These are phyloP conservation scores for Naumovozyma castellii DNA, from an alignment of 805 yeast species.

Conservation along the genomic window DNA sequence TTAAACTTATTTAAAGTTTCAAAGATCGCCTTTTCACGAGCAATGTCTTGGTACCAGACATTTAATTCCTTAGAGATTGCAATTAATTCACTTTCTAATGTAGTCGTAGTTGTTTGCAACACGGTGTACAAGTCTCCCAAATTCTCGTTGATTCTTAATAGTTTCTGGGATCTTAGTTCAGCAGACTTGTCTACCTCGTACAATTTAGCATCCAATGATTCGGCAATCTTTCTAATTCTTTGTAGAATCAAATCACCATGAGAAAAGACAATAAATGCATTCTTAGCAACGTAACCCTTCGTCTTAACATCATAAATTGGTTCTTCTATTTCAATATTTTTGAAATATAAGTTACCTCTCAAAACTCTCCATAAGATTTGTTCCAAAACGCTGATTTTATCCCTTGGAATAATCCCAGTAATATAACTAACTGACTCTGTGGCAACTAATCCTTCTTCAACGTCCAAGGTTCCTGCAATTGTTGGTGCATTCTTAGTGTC, in stretches of 20 bases:
- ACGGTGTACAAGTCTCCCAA: constrained; percentile 43
- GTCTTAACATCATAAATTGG: constrained; percentile 48
- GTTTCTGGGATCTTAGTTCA: constrained; percentile 32
- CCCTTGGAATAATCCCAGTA: constrained; percentile 57
- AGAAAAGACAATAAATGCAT: constrained; percentile 57
- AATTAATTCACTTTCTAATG: constrained; percentile 55
- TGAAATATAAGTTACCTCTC: constrained; percentile 62
- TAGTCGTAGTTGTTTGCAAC: constrained; percentile 39
- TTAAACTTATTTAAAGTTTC: constrained; percentile 56
- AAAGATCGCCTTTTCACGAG: constrained; percentile 50
- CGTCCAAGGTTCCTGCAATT: constrained; percentile 10
- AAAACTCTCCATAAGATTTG: constrained; percentile 66
- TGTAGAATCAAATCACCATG: constrained; percentile 56
- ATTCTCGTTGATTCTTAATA: constrained; percentile 31
- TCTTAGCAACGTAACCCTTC: constrained; percentile 42
- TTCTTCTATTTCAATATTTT: constrained; percentile 46
- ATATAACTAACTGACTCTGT: constrained; percentile 37
- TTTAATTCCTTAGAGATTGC: constrained; percentile 55
- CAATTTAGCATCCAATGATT: constrained; percentile 55
- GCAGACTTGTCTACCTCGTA: constrained; percentile 44
- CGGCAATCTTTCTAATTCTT: constrained; percentile 56
- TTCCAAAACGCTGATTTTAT: constrained; percentile 50
- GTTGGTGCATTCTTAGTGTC: constrained; percentile 13
- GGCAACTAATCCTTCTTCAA: constrained; percentile 20
- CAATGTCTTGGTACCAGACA: constrained; percentile 45